Evolutionary conservation across 2,329 filamentous ascomycete genomes (phyloP), one percentile per base, ranked within the genome.

Genomic region (Teratosphaeria gauchensis): DNA sequence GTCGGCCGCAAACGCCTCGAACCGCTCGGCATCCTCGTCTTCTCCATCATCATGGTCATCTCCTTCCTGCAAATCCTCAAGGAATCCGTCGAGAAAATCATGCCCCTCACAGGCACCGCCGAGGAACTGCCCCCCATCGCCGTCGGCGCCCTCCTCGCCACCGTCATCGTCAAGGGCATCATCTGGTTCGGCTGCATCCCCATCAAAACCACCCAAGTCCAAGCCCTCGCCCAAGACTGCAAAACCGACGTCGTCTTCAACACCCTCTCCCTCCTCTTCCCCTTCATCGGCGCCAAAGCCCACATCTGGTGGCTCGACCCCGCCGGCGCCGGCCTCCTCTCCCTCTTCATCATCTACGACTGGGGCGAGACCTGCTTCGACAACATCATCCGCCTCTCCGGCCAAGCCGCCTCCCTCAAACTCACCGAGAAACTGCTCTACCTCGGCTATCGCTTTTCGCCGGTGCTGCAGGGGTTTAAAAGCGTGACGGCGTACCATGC

Each of bases 271-370:
- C 78, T 86, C 1, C 74, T 84, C 8, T 86, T 86, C 64, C 83
- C 83, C 0, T 74, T 85, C 31, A 78, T 87, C 55, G 85, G 85
- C 6, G 76, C 81, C 64, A 76, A 81, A 54, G 75, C 80, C 3
- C 69, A 81, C 28, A 66, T 86, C 14, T 88, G 85, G 85, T 88
- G 85, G 85, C 76, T 88, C 14, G 85, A 88, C 67, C 80, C 80
- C 6, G 75, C 81, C 0, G 85, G 85, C 57, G 85, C 85, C 3
- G 79, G 81, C 0, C 65, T 87, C 0, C 75, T 88, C 0, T 86
- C 84, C 0, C 71, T 87, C 4, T 87, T 81, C 73, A 86, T 88
- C 69, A 87, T 88, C 64, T 84, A 82, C 71, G 85, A 88, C 72
- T 88, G 85, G 85, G 80, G 80, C 1, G 77, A 78, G 53, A 87